Evolutionary conservation across 768 basidiomycete species (phyloP).

Genomic region (Paxillus rubicundulus): DNA sequence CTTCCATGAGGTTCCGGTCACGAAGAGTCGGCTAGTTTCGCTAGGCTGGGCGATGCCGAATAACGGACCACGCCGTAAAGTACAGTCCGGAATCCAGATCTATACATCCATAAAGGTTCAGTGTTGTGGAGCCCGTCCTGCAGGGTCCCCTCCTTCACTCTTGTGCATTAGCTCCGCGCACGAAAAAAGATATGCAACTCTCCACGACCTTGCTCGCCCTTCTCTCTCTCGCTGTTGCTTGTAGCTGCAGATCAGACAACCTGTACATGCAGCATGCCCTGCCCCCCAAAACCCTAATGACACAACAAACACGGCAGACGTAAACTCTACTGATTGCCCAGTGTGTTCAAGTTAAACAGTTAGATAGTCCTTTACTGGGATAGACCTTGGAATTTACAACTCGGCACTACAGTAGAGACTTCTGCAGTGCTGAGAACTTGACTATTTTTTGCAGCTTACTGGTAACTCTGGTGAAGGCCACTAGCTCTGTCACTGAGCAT

Average conservation of each 20-base stretch:
- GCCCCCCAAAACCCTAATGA: background rate
- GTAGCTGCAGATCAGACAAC: conserved; percentile 4
- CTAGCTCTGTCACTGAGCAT: no score
- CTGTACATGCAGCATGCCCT: background rate
- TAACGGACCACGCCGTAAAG: background rate
- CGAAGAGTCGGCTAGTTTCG: background rate
- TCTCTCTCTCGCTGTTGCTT: background rate
- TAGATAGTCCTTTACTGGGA: background rate
- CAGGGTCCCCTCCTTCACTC: no score
- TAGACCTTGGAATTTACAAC: background rate
- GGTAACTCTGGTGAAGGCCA: no score
- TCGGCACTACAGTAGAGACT: no score
- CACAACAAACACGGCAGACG: background rate
- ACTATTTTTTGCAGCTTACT: no score
- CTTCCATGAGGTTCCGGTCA: no score
- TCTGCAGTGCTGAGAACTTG: no score
- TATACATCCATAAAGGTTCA: no score
- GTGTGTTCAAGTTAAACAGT: background rate
- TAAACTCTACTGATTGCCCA: background rate
- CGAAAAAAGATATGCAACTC: background rate
- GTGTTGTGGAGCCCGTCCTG: no score
- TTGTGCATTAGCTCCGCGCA: background rate
- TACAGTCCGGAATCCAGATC: no score
- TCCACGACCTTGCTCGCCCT: background rate
- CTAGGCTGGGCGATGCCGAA: background rate